phyloP scores from a whole-genome alignment of 495 filamentous ascomycete genomes.

The Penicillium canescens region DNA sequence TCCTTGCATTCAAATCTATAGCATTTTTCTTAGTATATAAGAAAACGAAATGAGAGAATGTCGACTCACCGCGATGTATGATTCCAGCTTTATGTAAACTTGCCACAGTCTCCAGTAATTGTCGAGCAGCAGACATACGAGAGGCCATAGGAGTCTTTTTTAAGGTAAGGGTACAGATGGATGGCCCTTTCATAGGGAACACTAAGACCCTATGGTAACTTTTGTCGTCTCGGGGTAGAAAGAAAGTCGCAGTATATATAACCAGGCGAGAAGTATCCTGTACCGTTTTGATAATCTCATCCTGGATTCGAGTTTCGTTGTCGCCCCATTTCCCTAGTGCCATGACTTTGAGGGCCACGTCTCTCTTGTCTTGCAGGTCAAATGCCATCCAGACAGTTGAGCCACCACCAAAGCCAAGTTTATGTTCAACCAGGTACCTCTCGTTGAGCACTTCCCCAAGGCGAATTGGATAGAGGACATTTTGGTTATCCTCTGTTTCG shows the following conservation, averaged over 20 bases:
- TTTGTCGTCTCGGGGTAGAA: slow-evolving; percentile 15
- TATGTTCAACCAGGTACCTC: slow-evolving; percentile 80
- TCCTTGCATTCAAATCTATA: slow-evolving; percentile 23
- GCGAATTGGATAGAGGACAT: slow-evolving; percentile 17
- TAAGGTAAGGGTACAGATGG: slow-evolving; percentile 16
- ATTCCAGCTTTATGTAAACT: slow-evolving; percentile 26
- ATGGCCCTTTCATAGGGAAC: slow-evolving; percentile 30
- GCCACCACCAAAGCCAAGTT: slow-evolving; percentile 83
- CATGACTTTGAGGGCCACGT: slow-evolving; percentile 32
- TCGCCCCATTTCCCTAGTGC: slow-evolving; percentile 16
- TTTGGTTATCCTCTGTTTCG: neutral
- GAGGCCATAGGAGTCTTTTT: slow-evolving; percentile 14
- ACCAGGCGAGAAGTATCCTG: slow-evolving; percentile 28
- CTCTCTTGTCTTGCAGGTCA: slow-evolving; percentile 28
- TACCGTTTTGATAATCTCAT: slow-evolving; percentile 27
- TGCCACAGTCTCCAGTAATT: slow-evolving; percentile 28
- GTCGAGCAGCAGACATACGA: slow-evolving; percentile 32
- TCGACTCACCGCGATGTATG: slow-evolving; percentile 21
- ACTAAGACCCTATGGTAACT: slow-evolving; percentile 28
- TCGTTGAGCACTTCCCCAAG: slow-evolving; percentile 51
- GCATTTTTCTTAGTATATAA: slow-evolving; percentile 5
- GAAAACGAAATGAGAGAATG: neutral
- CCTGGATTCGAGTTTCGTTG: slow-evolving; percentile 22
- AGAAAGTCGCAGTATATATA: slow-evolving; percentile 18
- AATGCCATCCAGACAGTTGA: slow-evolving; percentile 76